phyloP scores from a whole-genome alignment of 2,329 filamentous ascomycete genomes.

The Alternaria brassicae region DNA sequence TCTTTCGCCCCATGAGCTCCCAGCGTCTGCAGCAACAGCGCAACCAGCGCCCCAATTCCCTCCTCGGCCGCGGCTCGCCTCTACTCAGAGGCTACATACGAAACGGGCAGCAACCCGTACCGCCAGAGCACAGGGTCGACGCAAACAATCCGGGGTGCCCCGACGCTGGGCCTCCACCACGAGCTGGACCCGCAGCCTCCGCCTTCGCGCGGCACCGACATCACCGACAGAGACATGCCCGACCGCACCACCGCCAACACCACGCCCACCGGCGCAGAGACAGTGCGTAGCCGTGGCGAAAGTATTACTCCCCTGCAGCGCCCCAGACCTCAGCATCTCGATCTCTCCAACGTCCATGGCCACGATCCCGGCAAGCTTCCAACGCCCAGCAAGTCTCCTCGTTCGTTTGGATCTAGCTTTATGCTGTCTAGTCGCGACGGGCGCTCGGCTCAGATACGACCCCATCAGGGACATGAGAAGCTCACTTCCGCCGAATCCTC shows the following conservation, averaged over 20 bases:
- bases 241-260: conserved; percentile 77
- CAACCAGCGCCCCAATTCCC: conserved; percentile 61
- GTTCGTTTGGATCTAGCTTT: conserved; percentile 79
- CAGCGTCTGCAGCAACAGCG: conserved; percentile 92
- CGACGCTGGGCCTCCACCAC: conserved; percentile 44
- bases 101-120: conserved; percentile 43
- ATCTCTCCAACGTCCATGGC: conserved; percentile 67
- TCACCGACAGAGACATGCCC: conserved; percentile 74
- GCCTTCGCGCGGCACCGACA: conserved; percentile 79
- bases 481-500: conserved; percentile 82
- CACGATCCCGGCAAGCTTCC: conserved; percentile 60
- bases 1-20: conserved; percentile 96
- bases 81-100: conserved; percentile 41
- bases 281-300: conserved; percentile 71
- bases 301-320: conserved; percentile 79
- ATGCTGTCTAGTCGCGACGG: conserved; percentile 67
- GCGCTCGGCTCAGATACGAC: conserved; percentile 56
- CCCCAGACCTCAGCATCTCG: conserved; percentile 62
- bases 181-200: conserved; percentile 55
- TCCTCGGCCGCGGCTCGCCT: conserved; percentile 45
- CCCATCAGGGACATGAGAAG: conserved; percentile 73
- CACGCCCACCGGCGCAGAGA: conserved; percentile 69
- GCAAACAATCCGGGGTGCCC: conserved; percentile 38
- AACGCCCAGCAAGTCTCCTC: conserved; percentile 72
- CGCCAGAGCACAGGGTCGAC: conserved; percentile 50